These are phyloP conservation scores for Colletotrichum filicis DNA, from an alignment of 2,329 filamentous ascomycete species.

Conservation along the genomic window DNA sequence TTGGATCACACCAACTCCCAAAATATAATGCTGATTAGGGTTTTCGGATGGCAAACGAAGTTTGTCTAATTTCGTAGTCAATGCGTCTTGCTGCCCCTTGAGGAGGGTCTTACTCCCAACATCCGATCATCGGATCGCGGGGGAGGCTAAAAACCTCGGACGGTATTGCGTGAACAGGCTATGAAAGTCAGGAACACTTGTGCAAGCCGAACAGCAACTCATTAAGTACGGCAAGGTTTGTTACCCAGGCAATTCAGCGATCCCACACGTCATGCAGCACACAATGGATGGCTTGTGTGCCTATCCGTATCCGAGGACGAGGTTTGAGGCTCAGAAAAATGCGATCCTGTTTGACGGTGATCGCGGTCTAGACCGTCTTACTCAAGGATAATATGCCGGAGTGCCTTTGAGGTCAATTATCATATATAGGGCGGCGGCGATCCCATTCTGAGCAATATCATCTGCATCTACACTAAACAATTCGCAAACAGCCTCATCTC, in stretches of 20 bases:
- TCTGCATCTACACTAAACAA: no score
- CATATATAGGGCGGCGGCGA: not conserved
- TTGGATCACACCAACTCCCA: not conserved
- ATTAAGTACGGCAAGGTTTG: not conserved
- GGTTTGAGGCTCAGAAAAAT: not conserved
- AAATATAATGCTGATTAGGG: not conserved
- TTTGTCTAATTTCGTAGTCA: not conserved
- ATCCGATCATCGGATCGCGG: not conserved
- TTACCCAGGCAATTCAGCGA: not conserved
- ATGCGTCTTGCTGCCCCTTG: not conserved
- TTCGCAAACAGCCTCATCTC: no score
- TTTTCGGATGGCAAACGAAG: not conserved
- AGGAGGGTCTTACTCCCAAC: not conserved
- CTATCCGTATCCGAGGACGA: not conserved
- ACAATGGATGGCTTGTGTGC: not conserved
- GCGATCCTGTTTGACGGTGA: not conserved
- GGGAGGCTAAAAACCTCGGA: not conserved
- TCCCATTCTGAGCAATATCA: no score
- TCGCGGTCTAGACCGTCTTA: not conserved
- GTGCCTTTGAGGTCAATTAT: not conserved
- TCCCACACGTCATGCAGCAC: not conserved
- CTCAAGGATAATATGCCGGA: not conserved
- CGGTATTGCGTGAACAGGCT: not conserved
- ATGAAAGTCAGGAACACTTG: not conserved
- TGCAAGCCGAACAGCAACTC: not conserved